A percentile compares a stretch with the other conserved stretches of the same genome.
Evolutionary conservation across 331 rosid genomes (phyloP).

Genomic region (Erythrophleum ivorense): DNA sequence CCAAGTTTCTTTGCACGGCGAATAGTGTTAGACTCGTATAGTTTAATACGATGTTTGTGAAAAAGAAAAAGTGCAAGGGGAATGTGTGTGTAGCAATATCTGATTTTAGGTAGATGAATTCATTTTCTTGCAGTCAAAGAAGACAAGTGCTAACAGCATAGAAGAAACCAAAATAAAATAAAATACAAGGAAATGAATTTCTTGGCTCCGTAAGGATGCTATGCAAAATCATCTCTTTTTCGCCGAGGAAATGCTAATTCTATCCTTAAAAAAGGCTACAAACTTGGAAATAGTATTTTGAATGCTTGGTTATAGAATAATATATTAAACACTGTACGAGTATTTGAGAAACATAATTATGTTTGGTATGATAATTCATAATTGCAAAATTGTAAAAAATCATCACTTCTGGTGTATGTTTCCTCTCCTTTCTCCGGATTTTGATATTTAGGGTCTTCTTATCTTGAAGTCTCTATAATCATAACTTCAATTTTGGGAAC

Average conservation of each 20-base stretch:
- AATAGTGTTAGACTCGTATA: background rate
- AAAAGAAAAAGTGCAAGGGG: background rate
- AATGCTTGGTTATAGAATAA: no score
- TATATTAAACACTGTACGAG: no score
- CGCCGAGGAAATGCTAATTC: background rate
- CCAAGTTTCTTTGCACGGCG: conserved; percentile 44
- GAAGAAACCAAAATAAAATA: background rate
- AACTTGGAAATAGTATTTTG: background rate
- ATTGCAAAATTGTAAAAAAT: no score
- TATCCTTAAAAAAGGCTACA: background rate
- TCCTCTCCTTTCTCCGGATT: no score
- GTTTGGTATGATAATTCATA: no score
- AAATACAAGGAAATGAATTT: no score
- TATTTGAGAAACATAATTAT: no score
- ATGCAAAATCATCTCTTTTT: background rate
- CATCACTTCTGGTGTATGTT: no score
- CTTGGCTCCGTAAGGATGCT: background rate
- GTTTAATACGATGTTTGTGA: background rate
- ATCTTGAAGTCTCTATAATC: no score
- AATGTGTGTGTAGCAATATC: background rate
- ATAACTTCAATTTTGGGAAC: no score
- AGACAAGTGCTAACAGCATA: conserved; percentile 30
- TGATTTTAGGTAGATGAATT: background rate
- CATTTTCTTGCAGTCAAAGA: background rate
- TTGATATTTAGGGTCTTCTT: no score